Percentiles rank a stretch among this genome's conserved stretches.
phyloP scores from a whole-genome alignment of 108 stramenopile species.

The Stephanodiscus triporus region DNA sequence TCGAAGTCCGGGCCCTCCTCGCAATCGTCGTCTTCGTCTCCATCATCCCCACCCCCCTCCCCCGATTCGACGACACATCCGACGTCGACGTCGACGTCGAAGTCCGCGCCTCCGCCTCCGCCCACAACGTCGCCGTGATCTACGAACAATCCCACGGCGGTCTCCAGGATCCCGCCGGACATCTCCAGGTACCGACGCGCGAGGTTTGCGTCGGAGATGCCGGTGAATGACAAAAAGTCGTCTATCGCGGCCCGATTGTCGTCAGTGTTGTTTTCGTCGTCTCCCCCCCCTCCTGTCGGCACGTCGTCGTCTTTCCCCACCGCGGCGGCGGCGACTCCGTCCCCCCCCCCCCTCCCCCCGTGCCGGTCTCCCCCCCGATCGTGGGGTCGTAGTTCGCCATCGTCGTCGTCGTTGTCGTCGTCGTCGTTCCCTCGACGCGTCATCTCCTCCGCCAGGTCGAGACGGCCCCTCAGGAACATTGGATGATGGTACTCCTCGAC shows the following conservation, averaged over 20 bases:
- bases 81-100: neutral
- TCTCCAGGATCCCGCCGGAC: constrained; percentile 68
- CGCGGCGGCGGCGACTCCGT: neutral
- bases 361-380: neutral
- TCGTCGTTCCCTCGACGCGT: neutral
- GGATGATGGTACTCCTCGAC: neutral
- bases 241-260: constrained; percentile 11
- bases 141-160: constrained; percentile 68
- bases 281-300: neutral
- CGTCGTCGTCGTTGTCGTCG: neutral
- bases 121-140: constrained; percentile 59
- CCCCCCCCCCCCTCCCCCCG: neutral
- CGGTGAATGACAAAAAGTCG: constrained; percentile 75
- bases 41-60: constrained; percentile 4
- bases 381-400: neutral
- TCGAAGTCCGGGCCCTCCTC: constrained; percentile 7
- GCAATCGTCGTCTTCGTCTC: neutral
- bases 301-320: neutral
- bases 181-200: constrained; percentile 80
- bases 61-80: neutral
- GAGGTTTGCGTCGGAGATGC: constrained; percentile 50
- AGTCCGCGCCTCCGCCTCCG: neutral
- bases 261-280: neutral
- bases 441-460: neutral
- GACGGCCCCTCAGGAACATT: too few species aligned